A percentile compares a stretch with the other conserved stretches of the same genome.
These are phyloP conservation scores for Ophiobolus disseminans DNA, from an alignment of 2,329 filamentous ascomycete species.

Conservation along the genomic window DNA sequence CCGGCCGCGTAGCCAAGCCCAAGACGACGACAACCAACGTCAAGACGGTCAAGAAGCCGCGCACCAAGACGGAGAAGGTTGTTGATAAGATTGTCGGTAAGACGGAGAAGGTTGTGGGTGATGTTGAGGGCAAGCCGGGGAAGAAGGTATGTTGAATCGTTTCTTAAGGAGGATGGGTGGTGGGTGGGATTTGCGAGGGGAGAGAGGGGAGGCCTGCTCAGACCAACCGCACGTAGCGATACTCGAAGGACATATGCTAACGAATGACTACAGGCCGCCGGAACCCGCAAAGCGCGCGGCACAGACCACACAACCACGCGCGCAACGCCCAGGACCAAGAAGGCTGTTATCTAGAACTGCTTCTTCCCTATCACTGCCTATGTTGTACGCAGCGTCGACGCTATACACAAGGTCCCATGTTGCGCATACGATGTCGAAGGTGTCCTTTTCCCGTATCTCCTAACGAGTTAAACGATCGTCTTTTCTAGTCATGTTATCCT, in stretches of 20 bases:
- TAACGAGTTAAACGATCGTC: too few relatives aligned
- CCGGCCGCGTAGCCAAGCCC: constrained; percentile 37
- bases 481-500: too few relatives aligned
- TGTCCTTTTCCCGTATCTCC: too few relatives aligned
- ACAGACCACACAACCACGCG: constrained; percentile 16
- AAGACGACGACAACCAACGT: constrained; percentile 20
- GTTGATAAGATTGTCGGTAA: constrained; percentile 36
- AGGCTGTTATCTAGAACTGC: constrained; percentile 1
- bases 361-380: neutral
- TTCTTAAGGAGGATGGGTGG: too few relatives aligned
- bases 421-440: too few relatives aligned
- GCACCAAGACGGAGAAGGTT: constrained; percentile 36
- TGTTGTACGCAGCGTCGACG: too few relatives aligned
- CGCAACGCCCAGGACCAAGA: constrained; percentile 11
- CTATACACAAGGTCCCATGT: too few relatives aligned
- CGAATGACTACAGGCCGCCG: constrained; percentile 12
- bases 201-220: neutral
- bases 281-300: constrained; percentile 16
- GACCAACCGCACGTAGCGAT: neutral
- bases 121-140: constrained; percentile 32
- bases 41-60: constrained; percentile 33
- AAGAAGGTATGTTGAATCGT: constrained; percentile 37
- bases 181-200: too few relatives aligned
- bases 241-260: neutral
- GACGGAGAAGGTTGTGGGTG: constrained; percentile 30